Base-by-base conservation (phyloP, 805 yeast species). In the Lachancea thermotolerans region DNA sequence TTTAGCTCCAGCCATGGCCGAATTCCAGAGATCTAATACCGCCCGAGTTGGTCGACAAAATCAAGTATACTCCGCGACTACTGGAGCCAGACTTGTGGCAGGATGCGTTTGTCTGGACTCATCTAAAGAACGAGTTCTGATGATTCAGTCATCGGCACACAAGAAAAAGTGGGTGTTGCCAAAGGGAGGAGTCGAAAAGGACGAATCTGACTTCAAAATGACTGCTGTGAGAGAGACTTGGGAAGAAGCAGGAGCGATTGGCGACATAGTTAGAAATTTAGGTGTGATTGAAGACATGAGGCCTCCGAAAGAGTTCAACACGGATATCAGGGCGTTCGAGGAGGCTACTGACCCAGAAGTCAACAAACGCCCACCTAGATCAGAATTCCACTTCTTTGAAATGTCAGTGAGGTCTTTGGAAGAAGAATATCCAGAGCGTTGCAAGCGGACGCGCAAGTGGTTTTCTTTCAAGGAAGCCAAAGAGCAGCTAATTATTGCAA, bases 231-330 rank as follows among this genome's bases (percentile, higher is more conserved):
- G 99, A 48, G 99, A 93, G 60, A 86, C 95, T 0, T 93, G 99
- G 99, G 99, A 93, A 64, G 99, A 93, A 66, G 93, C 95, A 0
- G 99, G 99, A 0, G 85, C 85, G 18, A 75, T 74, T 31, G 96
- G 97, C 7, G 67, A 61, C 14, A 71, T 89, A 3, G 56, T 70
- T 3, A 54, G 59, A 35, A 71, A 72, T 47, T 66, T 91, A 35
- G 95, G 91, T 0, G 69, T 76, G 0, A 81, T 85, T 21, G 75
- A 74, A 39, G 96, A 90, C 51, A 58, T 62, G 62, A 61, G 81
- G 46, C 75, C 77, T 3, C 72, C 74, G 12, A 70, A 73, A 54
- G 60, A 66, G 17, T 73, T 74, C 74, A 65, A 64, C 35, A 57
- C 40, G n/a, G 51, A 59, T 12, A 29, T 49, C 6, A 39, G 51